phyloP scores from a whole-genome alignment of 129 eudicot genomes.

The Centrapalus pauciflorus region DNA sequence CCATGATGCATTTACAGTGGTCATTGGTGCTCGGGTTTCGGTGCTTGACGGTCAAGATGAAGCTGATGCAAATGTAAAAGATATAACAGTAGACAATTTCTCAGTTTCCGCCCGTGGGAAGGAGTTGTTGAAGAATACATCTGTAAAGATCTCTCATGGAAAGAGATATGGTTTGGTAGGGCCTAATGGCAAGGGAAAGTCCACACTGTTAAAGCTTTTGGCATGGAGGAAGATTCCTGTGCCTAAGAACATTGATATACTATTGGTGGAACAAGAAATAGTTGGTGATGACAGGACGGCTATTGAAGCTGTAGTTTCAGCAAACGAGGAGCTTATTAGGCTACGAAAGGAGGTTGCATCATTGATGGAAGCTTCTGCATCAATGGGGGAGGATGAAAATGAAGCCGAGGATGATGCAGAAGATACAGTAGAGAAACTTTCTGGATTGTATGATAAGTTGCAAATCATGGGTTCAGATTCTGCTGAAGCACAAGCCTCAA shows the following conservation, averaged over 20 bases:
- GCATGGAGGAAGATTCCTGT: slow-evolving; percentile 54
- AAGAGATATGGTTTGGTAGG: slow-evolving; percentile 71
- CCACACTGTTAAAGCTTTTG: slow-evolving; percentile 40
- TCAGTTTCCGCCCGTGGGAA: slow-evolving; percentile 73
- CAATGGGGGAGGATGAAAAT: slow-evolving; percentile 22
- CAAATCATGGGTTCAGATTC: slow-evolving; percentile 71
- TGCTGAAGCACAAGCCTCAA: slow-evolving; percentile 76
- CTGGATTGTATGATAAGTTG: slow-evolving; percentile 55
- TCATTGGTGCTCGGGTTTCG: slow-evolving; percentile 60
- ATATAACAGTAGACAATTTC: slow-evolving; percentile 62
- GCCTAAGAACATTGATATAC: slow-evolving; percentile 70
- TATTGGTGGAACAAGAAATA: slow-evolving; percentile 69
- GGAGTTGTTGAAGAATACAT: slow-evolving; percentile 57
- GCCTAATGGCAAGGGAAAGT: slow-evolving; percentile 82
- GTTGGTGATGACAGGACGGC: slow-evolving; percentile 75
- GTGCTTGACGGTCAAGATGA: slow-evolving; percentile 64
- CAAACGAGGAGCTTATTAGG: slow-evolving; percentile 58
- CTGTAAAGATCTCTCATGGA: slow-evolving; percentile 71
- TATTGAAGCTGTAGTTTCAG: slow-evolving; percentile 71
- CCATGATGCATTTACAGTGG: slow-evolving; percentile 72
- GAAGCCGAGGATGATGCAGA: slow-evolving; percentile 19
- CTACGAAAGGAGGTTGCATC: slow-evolving; percentile 55
- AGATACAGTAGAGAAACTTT: slow-evolving; percentile 50
- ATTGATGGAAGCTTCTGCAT: slow-evolving; percentile 30
- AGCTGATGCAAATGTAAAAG: slow-evolving; percentile 73